These are phyloP conservation scores for Cicer cuneatum DNA, from an alignment of 306 rosid species.

Conservation along the genomic window DNA sequence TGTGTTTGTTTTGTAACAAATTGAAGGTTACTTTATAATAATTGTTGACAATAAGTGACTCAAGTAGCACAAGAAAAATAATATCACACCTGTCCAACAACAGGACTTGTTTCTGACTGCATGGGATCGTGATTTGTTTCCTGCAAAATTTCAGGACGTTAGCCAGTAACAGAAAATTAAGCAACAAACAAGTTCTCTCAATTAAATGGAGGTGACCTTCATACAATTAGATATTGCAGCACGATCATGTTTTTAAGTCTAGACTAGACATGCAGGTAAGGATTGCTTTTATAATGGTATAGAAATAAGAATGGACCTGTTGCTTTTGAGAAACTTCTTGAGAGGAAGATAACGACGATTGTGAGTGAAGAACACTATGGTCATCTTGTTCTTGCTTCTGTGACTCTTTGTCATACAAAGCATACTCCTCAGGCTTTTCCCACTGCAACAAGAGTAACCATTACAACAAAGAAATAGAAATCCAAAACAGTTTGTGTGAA, in stretches of 20 bases:
- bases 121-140: constrained; percentile 55
- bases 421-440: constrained; percentile 86
- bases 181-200: constrained; percentile 1
- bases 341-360: constrained; percentile 48
- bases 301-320: constrained; percentile 51
- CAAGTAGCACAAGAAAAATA: constrained; percentile 30
- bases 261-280: constrained; percentile 21
- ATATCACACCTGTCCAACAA: constrained; percentile 47
- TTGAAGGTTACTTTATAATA: constrained; percentile 27
- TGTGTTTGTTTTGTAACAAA: constrained; percentile 19
- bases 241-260: constrained; percentile 13
- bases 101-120: constrained; percentile 56
- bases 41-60: constrained; percentile 25
- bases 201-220: constrained; percentile 14
- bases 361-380: constrained; percentile 47
- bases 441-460: constrained; percentile 64
- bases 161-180: constrained; percentile 11
- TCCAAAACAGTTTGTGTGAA: constrained; percentile 37
- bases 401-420: constrained; percentile 61
- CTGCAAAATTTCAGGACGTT: constrained; percentile 52
- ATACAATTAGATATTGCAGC: constrained; percentile 7
- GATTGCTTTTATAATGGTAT: constrained; percentile 40
- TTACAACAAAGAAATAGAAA: constrained; percentile 38
- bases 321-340: constrained; percentile 51
- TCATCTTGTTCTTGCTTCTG: constrained; percentile 58